These are phyloP conservation scores for Nitzschia sp. DNA, from an alignment of 108 stramenopile species.

Conservation along the genomic window DNA sequence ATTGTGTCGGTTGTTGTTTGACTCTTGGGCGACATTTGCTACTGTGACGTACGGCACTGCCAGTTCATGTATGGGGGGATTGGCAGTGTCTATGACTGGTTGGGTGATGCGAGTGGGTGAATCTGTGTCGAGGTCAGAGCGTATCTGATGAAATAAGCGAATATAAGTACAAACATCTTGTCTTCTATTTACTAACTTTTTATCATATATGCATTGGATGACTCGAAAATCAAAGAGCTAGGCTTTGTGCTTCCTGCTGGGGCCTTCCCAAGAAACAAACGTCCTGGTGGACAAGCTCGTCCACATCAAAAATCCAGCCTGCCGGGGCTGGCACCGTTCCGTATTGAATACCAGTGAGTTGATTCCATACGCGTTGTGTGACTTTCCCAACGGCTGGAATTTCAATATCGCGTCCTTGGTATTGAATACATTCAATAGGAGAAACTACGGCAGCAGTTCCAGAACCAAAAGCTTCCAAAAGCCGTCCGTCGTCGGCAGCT, in stretches of 20 bases:
- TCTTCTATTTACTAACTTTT: too few species aligned
- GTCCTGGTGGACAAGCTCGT: neutral
- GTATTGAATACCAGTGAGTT: constrained; percentile 89
- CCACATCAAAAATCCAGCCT: constrained; percentile 47
- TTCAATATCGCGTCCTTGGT: constrained; percentile 78
- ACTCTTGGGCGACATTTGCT: too few species aligned
- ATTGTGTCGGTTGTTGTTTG: too few species aligned
- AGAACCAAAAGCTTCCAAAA: constrained; percentile 93
- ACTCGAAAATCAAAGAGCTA: neutral
- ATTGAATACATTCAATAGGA: constrained; percentile 81
- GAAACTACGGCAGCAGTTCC: constrained; percentile 97
- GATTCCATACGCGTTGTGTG: constrained; percentile 82
- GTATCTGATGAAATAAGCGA: too few species aligned
- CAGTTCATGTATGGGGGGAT: too few species aligned
- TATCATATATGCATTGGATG: too few species aligned
- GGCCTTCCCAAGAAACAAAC: neutral
- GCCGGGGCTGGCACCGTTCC: constrained; percentile 71
- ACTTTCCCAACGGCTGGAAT: constrained; percentile 77
- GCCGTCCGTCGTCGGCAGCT: constrained; percentile 71
- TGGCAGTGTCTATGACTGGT: too few species aligned
- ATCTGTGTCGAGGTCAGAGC: too few species aligned
- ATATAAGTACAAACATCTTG: too few species aligned
- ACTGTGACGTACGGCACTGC: too few species aligned
- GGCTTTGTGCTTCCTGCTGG: neutral
- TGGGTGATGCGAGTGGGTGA: too few species aligned